Base-by-base conservation (phyloP, 2,329 filamentous ascomycete species). In the Aspergillus latus region DNA sequence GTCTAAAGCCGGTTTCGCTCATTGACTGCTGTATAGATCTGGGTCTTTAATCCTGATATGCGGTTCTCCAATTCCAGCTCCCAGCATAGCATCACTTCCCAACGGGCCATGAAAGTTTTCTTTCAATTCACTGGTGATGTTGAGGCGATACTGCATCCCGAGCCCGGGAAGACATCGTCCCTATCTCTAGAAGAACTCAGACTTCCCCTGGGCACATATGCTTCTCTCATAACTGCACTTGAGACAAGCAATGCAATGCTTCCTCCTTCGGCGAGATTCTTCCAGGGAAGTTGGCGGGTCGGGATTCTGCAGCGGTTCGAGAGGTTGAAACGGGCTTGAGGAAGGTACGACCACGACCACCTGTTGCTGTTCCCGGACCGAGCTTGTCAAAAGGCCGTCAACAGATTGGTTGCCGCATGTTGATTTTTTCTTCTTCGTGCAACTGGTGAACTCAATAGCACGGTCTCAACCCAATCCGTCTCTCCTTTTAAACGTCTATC, bases 21-120 rank as follows among this genome's bases (percentile, higher is more conserved):
- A n/a, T 10, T 49, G 16, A 49, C 32, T 49, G 13, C 30, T 34
- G 15, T 8, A 13, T 21, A 21, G 21, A 21, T 21, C 21, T 21
- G 84, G 84, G 74, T 84, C 52, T 86, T 87, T 69, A 84, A 84
- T 6, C 82, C 83, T 0, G 79, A 84, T 56, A 74, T 86, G 40
- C 76, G 77, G 49, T 82, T 84, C 60, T 84, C 84, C 1, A 80
- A 76, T 8, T 79, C 78, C 8, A 65, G 62, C 43, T n/a, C 60
- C 8, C 57, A 64, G 1, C 56, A 66, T 8, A 68, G 53, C 36
- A 62, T 71, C 7, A 71, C 77, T 43, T 64, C 69, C 2, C 72
- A 73, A 47, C 76, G 81, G n/a, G 82, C 81, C 1, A 77, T 83
- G 72, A 87, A 86, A 62, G 72, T 85, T 16, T 78, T 86, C 56